Evolutionary conservation across 768 basidiomycete species (phyloP).

Genomic region (Xerocomus brunneocitrinus): DNA sequence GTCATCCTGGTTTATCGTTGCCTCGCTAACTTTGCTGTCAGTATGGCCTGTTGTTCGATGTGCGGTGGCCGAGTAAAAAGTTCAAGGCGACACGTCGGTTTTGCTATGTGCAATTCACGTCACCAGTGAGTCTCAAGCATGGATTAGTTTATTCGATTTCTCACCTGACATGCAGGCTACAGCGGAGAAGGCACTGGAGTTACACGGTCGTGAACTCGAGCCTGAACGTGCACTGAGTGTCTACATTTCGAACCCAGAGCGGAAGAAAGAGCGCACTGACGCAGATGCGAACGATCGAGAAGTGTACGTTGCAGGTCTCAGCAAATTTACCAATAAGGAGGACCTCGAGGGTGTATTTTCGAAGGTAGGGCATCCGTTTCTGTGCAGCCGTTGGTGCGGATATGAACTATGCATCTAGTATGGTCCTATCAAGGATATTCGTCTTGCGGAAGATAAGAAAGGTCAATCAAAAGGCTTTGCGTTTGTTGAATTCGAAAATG

Average conservation of each 20-base stretch:
- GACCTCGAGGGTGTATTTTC: slow-evolving; percentile 80
- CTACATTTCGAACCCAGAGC: slow-evolving; percentile 83
- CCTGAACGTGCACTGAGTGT: slow-evolving; percentile 68
- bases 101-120: slow-evolving; percentile 89
- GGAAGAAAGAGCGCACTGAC: slow-evolving; percentile 88
- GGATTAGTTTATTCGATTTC: neutral
- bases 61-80: slow-evolving; percentile 97
- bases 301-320: slow-evolving; percentile 84
- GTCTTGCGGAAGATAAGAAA: slow-evolving; percentile 69
- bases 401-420: slow-evolving; percentile 45
- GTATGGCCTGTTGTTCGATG: slow-evolving; percentile 91
- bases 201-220: slow-evolving; percentile 74
- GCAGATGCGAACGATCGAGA: slow-evolving; percentile 80
- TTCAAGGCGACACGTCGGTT: slow-evolving; percentile 89
- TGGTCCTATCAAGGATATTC: slow-evolving; percentile 76
- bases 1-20: slow-evolving; percentile 9
- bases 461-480: slow-evolving; percentile 80
- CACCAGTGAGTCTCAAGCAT: slow-evolving; percentile 53
- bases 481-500: slow-evolving; percentile 85
- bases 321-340: slow-evolving; percentile 66
- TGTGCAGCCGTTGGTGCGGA: slow-evolving; percentile 1
- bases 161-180: slow-evolving; percentile 38
- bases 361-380: slow-evolving; percentile 45
- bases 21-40: slow-evolving; percentile 27
- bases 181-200: slow-evolving; percentile 73